These are phyloP conservation scores for Fomitopsis palustris DNA, from an alignment of 1,284 basidiomycete species.

Conservation along the genomic window DNA sequence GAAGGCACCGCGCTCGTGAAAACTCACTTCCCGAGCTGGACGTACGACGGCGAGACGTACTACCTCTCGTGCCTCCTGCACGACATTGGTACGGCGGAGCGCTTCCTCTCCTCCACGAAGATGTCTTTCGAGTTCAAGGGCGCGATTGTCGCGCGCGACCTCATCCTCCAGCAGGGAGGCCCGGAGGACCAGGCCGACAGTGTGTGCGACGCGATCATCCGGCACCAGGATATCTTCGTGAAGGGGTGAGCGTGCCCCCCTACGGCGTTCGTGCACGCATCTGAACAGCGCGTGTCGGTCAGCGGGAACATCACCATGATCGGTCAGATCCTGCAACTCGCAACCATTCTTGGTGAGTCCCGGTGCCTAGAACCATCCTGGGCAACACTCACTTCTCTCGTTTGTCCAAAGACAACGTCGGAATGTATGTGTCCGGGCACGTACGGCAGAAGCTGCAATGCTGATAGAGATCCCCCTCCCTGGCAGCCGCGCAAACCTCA, in stretches of 20 bases:
- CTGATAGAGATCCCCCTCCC: not conserved
- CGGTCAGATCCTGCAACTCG: slow-evolving; percentile 50
- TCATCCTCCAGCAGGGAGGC: slow-evolving; percentile 42
- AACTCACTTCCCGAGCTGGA: slow-evolving; percentile 47
- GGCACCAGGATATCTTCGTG: slow-evolving; percentile 58
- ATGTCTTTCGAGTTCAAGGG: slow-evolving; percentile 62
- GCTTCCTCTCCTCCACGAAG: slow-evolving; percentile 47
- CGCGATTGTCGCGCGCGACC: slow-evolving; percentile 49
- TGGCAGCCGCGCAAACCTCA: slow-evolving; percentile 42
- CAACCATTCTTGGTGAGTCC: slow-evolving; percentile 44
- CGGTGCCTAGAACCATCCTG: not conserved
- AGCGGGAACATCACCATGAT: slow-evolving; percentile 50
- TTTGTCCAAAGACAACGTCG: slow-evolving; percentile 38
- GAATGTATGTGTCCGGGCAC: slow-evolving; percentile 34
- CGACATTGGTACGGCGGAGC: slow-evolving; percentile 53
- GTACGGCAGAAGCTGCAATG: not conserved
- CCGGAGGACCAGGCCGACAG: slow-evolving; percentile 51
- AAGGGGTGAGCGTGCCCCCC: slow-evolving; percentile 33
- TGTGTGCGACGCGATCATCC: slow-evolving; percentile 54
- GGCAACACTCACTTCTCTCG: not conserved
- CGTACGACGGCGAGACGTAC: slow-evolving; percentile 47
- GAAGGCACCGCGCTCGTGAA: slow-evolving; percentile 41
- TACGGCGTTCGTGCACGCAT: not conserved
- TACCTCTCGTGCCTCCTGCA: slow-evolving; percentile 51
- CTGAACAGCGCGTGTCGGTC: not conserved